Base-by-base conservation (phyloP, 331 rosid species). In the Ulmus americana region DNA sequence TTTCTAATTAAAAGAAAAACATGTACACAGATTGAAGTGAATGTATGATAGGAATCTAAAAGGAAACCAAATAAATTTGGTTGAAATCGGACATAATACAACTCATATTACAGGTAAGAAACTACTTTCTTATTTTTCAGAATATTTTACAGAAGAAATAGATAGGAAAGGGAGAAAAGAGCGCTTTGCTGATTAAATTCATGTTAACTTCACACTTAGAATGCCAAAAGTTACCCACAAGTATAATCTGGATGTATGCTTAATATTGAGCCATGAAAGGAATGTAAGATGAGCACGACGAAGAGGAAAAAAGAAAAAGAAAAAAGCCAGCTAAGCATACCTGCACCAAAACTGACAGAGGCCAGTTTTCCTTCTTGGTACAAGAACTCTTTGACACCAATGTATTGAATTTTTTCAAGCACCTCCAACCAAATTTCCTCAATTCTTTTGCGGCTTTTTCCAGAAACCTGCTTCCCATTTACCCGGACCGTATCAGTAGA, bases 341-440 rank as follows among this genome's bases (percentile, higher is more conserved):
- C 96, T 81, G 97, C 82, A 48, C 97, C 99, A 61, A 87, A 85
- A 80, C 90, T 90, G 66, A 87, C 86, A 40, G 89, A 87, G 70
- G 80, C 72, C 65, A 94, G 87, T 81, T 82, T 90, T 76, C 97
- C 97, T 72, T 90, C 96, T 76, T 79, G 85, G 59, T 79, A 71
- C 74, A 94, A 71, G 79, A 90, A 94, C 70, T 90, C 92, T 76
- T 76, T 94, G 54, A 85, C 45, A 12, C 92, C 86, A 74, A 77
- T 68, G 56, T 74, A 80, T 59, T 81, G 86, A 75, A 94, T 85
- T 69, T 85, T 84, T 57, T 86, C 84, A 62, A 94, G 87, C 78
- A 87, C 90, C 81, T 87, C 95, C 74, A 75, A 75, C 99, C 99
- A 94, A 73, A 94, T 90, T 67, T 90, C 95, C 71, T 85, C 88